phyloP scores from a whole-genome alignment of 2,329 filamentous ascomycete genomes.

The Cadophora gregata region DNA sequence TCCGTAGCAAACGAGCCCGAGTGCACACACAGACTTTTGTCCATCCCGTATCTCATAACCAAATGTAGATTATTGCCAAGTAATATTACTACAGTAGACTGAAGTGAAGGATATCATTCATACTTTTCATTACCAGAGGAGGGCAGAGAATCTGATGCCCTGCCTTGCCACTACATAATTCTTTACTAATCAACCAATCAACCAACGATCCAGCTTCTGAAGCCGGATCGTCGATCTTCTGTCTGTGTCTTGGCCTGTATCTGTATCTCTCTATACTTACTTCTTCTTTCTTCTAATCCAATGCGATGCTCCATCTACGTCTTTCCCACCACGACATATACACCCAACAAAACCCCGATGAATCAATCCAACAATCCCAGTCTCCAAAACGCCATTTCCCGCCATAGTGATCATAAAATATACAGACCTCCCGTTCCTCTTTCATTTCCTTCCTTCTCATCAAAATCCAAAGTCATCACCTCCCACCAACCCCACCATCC shows the following conservation, averaged over 20 bases:
- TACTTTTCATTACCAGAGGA: too few relatives aligned
- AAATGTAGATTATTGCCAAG: too few relatives aligned
- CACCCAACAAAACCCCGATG: not conserved
- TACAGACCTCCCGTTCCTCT: not conserved
- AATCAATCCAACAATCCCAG: not conserved
- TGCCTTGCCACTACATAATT: too few relatives aligned
- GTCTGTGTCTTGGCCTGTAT: not conserved
- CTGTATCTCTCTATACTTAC: not conserved
- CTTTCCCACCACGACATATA: not conserved
- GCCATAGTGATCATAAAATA: not conserved
- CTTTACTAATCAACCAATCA: too few relatives aligned
- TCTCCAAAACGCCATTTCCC: not conserved
- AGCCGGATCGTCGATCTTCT: not conserved
- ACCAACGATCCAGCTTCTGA: not conserved
- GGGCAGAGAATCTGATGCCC: too few relatives aligned
- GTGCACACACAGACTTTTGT: too few relatives aligned
- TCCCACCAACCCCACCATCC: slow-evolving; percentile 26
- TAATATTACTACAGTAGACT: too few relatives aligned
- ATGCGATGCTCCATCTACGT: not conserved
- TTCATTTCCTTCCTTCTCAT: not conserved
- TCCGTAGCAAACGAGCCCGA: too few relatives aligned
- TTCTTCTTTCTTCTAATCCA: not conserved
- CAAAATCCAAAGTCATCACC: not conserved
- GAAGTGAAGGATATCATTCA: too few relatives aligned
- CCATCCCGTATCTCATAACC: too few relatives aligned